Percentiles rank a stretch among this genome's conserved stretches.
Evolutionary conservation across 129 eudicot species (phyloP).

Genomic region (carrot (Daucus carota)): DH1_v3.0 NC_030381.2:33975001-33975500

Average conservation of each 20-base stretch:
- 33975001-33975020: no score
- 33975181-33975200: neutral
- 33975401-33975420: neutral
- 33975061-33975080: no score
- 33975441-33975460: neutral
- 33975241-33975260: neutral
- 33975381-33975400: constrained; percentile 1
- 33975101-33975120: neutral
- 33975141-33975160: neutral
- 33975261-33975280: neutral
- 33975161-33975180: neutral
- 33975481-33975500: constrained; percentile 2
- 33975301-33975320: neutral
- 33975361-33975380: constrained; percentile 3
- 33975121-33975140: neutral
- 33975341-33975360: constrained; percentile 4
- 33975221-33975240: neutral
- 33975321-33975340: neutral
- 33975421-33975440: neutral
- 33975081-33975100: neutral
- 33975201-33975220: neutral
- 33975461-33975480: neutral
- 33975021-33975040: no score
- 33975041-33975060: no score
- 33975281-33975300: neutral